phyloP scores from a whole-genome alignment of 2,329 filamentous ascomycete species.

The Fusarium marasasianum region DNA sequence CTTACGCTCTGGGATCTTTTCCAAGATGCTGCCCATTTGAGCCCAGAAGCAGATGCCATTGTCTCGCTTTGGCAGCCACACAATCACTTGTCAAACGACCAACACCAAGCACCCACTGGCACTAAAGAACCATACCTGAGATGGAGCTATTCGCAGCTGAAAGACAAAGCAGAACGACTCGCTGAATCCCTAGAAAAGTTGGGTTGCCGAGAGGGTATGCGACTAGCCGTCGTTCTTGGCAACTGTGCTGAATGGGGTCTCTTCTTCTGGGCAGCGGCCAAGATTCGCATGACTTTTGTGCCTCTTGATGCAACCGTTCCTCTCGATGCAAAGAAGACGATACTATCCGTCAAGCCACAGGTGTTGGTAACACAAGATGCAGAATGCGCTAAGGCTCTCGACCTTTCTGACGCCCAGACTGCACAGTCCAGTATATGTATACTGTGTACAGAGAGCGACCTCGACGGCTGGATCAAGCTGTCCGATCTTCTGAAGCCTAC shows the following conservation, averaged over 20 bases:
- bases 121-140: constrained; percentile 31
- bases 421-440: constrained; percentile 24
- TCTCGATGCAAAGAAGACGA: constrained; percentile 36
- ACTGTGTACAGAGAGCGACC: constrained; percentile 33
- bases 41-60: constrained; percentile 48
- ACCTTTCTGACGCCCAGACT: neutral
- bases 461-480: constrained; percentile 37
- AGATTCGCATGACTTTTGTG: constrained; percentile 47
- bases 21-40: constrained; percentile 35
- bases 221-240: constrained; percentile 46
- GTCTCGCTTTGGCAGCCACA: constrained; percentile 49
- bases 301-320: constrained; percentile 47
- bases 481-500: constrained; percentile 5
- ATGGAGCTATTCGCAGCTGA: constrained; percentile 46
- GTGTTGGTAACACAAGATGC: constrained; percentile 48
- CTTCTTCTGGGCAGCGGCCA: constrained; percentile 50
- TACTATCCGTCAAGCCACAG: constrained; percentile 40
- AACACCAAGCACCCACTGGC: neutral
- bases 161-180: constrained; percentile 37
- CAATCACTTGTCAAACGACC: constrained; percentile 2
- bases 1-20: constrained; percentile 49
- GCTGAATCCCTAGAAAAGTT: constrained; percentile 35
- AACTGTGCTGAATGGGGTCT: constrained; percentile 53
- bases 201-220: constrained; percentile 43
- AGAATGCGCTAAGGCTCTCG: constrained; percentile 31